Evolutionary conservation across 371 early-diverging fungal genomes (phyloP), one percentile per base, ranked within the genome.

Genomic region (Lichtheimia corymbifera): DNA sequence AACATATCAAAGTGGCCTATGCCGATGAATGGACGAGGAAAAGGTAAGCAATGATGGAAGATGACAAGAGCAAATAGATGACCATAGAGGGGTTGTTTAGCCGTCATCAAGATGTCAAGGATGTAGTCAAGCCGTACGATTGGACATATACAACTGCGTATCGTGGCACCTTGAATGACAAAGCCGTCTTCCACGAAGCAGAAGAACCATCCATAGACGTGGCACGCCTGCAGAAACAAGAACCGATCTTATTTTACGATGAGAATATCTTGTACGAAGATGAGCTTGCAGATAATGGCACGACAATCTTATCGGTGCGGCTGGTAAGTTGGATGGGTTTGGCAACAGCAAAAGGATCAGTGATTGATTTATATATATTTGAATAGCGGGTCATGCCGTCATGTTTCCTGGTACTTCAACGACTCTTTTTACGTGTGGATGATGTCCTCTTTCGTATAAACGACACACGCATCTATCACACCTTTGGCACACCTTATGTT

Each of bases 231-330:
- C 89, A 79, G 64, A 55, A 64, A 30, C 88, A 80, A 14, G 97
- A 98, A 42, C 93, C 91, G 0, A 96, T 98, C 49, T 70, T 93
- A 42, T 96, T 93, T 68, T 96, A 91, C 64, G 93, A 94, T 66
- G 93, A 96, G 55, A 84, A 90, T 49, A 85, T 94, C 1, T 78
- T 98, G 51, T 98, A 86, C 68, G 98, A 98, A 67, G 98, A 98
- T 71, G 98, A 98, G 72, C 77, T 98, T 45, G 96, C 92, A 11
- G 98, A 98, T 66, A 96, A 96, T 69, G 98, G 98, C 14, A 85
- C 89, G 1, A 90, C 94, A 9, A 76, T 91, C 57, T 72, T 93
- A 27, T 85, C 84, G 3, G 85, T 90, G 22, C 90, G 93, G 65
- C 76, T 97, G 67, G 94, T 94, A 82, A 9, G 43, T 57, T 58